Evolutionary conservation across 2,329 filamentous ascomycete species (phyloP).

Genomic region (Fusarium sambucinum): DNA sequence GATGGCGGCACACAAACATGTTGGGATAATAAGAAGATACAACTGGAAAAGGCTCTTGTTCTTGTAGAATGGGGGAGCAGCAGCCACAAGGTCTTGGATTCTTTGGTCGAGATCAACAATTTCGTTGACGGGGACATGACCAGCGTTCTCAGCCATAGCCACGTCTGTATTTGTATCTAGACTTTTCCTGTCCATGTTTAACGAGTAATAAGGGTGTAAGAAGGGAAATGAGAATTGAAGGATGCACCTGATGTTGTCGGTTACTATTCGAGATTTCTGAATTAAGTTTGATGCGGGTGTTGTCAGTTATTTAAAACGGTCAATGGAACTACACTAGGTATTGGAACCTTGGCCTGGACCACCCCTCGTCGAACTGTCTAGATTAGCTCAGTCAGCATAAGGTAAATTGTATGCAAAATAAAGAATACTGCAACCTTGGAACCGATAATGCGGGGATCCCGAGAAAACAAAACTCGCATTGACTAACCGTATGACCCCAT

Average conservation of each 20-base stretch:
- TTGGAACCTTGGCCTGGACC: background rate
- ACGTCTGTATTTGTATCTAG: background rate
- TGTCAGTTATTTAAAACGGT: background rate
- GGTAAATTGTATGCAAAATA: too few species aligned
- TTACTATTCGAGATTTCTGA: background rate
- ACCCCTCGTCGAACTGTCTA: background rate
- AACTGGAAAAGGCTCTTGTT: constrained; percentile 14
- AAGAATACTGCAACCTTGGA: too few species aligned
- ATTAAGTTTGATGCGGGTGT: background rate
- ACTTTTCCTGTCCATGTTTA: background rate
- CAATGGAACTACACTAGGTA: background rate
- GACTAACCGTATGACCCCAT: background rate
- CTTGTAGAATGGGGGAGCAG: constrained; percentile 17
- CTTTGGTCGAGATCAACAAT: background rate
- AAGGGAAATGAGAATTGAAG: too few species aligned
- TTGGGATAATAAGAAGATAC: constrained; percentile 29
- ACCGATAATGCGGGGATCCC: background rate
- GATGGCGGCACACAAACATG: constrained; percentile 26
- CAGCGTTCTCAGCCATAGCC: background rate
- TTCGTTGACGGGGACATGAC: background rate
- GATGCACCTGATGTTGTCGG: too few species aligned
- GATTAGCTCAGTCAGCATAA: background rate
- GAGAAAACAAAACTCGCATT: background rate
- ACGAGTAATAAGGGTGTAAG: accelerated
- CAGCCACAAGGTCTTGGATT: background rate